phyloP scores from a whole-genome alignment of 2,329 filamentous ascomycete genomes.

The Immersiporthe knoxdaviesiana region DNA sequence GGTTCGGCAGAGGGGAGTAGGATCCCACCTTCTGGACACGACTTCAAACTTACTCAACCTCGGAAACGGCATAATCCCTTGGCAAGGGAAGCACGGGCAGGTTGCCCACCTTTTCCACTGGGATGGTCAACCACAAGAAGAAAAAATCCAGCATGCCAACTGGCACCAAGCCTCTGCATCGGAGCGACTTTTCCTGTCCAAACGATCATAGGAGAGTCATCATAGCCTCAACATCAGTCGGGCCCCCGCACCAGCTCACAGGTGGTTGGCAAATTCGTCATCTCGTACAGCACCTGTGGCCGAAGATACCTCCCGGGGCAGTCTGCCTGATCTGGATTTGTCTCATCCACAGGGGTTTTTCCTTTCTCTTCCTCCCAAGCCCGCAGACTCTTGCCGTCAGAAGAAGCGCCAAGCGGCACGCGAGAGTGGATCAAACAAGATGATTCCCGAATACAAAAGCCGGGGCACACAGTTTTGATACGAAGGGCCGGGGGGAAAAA shows the following conservation, averaged over 20 bases:
- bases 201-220: neutral
- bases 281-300: neutral
- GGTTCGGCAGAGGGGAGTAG: conserved; percentile 59
- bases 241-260: neutral
- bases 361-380: neutral
- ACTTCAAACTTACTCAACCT: neutral
- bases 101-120: too few relatives aligned
- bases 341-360: neutral
- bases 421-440: neutral
- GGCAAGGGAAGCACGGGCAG: neutral
- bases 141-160: neutral
- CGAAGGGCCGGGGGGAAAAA: too few relatives aligned
- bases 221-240: neutral
- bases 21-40: neutral
- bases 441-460: neutral
- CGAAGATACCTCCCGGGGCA: neutral
- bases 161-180: neutral
- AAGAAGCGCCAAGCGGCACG: neutral
- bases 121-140: neutral
- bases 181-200: neutral
- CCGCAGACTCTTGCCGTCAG: neutral
- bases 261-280: neutral
- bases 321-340: neutral
- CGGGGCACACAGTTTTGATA: neutral
- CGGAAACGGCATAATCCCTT: neutral